These are phyloP conservation scores for Thelonectria olida DNA, from an alignment of 2,329 filamentous ascomycete species.

Conservation along the genomic window DNA sequence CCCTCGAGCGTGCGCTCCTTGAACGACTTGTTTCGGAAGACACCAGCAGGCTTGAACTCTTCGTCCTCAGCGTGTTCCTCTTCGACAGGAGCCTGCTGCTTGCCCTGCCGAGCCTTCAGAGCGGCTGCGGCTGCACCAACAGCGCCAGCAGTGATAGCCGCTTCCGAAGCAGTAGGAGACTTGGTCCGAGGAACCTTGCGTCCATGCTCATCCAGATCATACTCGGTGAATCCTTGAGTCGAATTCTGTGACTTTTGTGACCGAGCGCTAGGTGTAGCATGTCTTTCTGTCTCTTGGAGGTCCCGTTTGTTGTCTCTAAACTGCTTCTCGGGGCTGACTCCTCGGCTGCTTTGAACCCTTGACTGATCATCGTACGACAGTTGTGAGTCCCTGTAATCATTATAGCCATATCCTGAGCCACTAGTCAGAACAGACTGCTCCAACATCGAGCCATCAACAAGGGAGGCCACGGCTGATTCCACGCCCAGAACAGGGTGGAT, in stretches of 20 bases:
- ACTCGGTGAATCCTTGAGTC: slow-evolving; percentile 62
- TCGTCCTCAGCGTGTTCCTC: slow-evolving; percentile 43
- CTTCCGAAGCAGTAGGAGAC: slow-evolving; percentile 65
- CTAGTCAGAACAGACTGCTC: slow-evolving; percentile 75
- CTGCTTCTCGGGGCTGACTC: slow-evolving; percentile 53
- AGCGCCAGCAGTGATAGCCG: slow-evolving; percentile 66
- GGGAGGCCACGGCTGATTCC: slow-evolving; percentile 89
- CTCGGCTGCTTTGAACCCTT: slow-evolving; percentile 46
- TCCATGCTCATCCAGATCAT: slow-evolving; percentile 67
- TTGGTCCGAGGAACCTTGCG: slow-evolving; percentile 60
- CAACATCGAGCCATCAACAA: slow-evolving; percentile 78
- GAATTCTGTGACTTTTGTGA: slow-evolving; percentile 48
- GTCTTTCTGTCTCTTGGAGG: slow-evolving; percentile 49
- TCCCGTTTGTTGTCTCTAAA: slow-evolving; percentile 52
- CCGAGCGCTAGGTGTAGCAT: slow-evolving; percentile 50
- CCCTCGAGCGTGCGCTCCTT: slow-evolving; percentile 70
- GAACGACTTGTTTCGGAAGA: slow-evolving; percentile 70
- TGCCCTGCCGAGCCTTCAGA: slow-evolving; percentile 59
- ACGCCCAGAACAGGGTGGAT: slow-evolving; percentile 77
- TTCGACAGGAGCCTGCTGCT: slow-evolving; percentile 50
- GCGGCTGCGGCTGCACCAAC: slow-evolving; percentile 63
- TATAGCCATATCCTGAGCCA: slow-evolving; percentile 62
- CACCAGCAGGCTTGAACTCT: slow-evolving; percentile 59
- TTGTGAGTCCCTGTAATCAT: slow-evolving; percentile 50
- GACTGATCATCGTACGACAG: slow-evolving; percentile 45